phyloP scores from a whole-genome alignment of 495 filamentous ascomycete genomes.

The Penicillium cosmopolitanum region DNA sequence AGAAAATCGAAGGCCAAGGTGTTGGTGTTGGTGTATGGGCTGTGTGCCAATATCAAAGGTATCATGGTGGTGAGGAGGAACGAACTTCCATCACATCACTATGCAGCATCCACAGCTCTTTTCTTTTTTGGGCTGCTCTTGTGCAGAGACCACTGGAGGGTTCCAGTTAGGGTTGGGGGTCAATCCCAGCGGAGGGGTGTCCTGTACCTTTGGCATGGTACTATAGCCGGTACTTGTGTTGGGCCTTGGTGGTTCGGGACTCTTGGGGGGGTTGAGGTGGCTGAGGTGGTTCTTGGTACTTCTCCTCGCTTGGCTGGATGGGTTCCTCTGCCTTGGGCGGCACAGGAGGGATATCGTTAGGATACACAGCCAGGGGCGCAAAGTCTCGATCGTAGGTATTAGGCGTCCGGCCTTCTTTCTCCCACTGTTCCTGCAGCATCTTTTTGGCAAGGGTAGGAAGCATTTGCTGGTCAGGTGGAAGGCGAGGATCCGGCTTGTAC shows the following conservation, averaged over 20 bases:
- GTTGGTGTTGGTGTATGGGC: background rate
- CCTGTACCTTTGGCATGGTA: conserved; percentile 56
- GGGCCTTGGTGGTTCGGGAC: conserved; percentile 41
- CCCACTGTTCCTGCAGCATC: conserved; percentile 94
- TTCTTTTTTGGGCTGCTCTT: conserved; percentile 43
- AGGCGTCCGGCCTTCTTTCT: conserved; percentile 82
- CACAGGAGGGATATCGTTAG: conserved; percentile 38
- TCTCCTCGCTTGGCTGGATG: conserved; percentile 5
- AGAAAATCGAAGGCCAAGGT: conserved; percentile 13
- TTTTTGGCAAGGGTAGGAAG: conserved; percentile 91
- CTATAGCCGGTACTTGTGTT: conserved; percentile 52
- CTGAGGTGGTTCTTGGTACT: conserved; percentile 33
- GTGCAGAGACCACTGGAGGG: conserved; percentile 44
- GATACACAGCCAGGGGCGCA: conserved; percentile 68
- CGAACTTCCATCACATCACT: conserved; percentile 49
- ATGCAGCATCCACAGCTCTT: conserved; percentile 56
- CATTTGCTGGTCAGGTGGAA: conserved; percentile 94
- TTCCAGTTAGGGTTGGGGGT: conserved; percentile 41
- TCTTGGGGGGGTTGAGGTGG: conserved; percentile 35
- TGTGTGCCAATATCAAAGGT: background rate
- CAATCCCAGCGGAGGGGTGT: conserved; percentile 41
- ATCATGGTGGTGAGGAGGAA: background rate
- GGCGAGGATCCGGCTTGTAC: conserved; percentile 92
- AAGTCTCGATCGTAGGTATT: conserved; percentile 83
- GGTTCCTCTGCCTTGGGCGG: conserved; percentile 33